Percentiles rank a stretch among this genome's conserved stretches.
These are phyloP conservation scores for Trebouxia sp. DNA, from an alignment of 139 green algal species.

Conservation along the genomic window DNA sequence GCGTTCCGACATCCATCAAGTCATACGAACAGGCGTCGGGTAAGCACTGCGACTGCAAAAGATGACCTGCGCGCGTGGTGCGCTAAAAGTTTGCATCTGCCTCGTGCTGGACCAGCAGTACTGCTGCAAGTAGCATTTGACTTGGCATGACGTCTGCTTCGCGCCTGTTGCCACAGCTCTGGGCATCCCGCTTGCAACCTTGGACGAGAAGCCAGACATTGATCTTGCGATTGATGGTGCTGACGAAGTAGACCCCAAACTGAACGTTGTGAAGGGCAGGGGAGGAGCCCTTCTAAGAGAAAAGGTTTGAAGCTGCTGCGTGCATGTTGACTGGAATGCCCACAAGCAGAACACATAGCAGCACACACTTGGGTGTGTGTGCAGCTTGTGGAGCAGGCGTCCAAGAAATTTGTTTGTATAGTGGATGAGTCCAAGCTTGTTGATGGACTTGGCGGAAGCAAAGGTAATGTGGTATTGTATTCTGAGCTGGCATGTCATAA, in stretches of 20 bases:
- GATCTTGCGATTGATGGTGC: slow-evolving; percentile 98
- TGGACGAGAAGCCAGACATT: slow-evolving; percentile 93
- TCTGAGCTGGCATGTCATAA: not conserved
- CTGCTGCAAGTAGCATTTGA: not conserved
- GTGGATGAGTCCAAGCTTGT: slow-evolving; percentile 99
- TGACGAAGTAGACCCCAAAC: slow-evolving; percentile 95
- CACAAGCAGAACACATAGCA: not conserved
- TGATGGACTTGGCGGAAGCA: slow-evolving; percentile 81
- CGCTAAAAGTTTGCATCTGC: too few relatives aligned
- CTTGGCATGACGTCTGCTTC: too few relatives aligned
- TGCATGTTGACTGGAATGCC: not conserved
- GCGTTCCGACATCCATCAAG: slow-evolving; percentile 90
- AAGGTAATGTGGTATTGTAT: slow-evolving; percentile 49
- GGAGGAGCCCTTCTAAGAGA: slow-evolving; percentile 96
- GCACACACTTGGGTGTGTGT: not conserved
- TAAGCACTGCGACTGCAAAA: slow-evolving; percentile 5
- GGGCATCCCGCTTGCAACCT: slow-evolving; percentile 95
- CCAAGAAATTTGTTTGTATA: slow-evolving; percentile 97
- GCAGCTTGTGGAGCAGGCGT: slow-evolving; percentile 96
- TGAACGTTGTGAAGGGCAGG: slow-evolving; percentile 98
- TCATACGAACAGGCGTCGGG: slow-evolving; percentile 91
- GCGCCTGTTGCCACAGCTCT: too few relatives aligned
- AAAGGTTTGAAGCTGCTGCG: slow-evolving; percentile 63
- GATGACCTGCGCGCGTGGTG: too few relatives aligned
- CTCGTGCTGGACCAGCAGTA: not conserved